Conservation (phyloP, 2,329 filamentous ascomycete genomes). For the Calonectria leucothoes region DNA sequence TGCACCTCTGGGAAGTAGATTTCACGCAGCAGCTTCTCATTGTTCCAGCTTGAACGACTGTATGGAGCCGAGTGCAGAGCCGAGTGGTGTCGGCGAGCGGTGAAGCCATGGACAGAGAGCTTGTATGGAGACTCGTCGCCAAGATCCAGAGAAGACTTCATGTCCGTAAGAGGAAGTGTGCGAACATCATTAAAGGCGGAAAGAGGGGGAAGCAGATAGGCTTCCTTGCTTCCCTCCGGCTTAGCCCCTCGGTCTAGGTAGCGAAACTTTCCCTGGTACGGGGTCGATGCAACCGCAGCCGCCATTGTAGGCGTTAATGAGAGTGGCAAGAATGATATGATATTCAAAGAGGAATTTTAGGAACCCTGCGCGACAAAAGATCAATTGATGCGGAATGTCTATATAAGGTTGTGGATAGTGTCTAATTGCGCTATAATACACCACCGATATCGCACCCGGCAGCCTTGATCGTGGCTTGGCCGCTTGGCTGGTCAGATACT, state of each 20-base stretch:
- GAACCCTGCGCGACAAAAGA: background rate
- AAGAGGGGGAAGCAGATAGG: background rate
- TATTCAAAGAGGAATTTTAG: background rate
- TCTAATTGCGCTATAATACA: background rate
- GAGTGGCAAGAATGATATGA: too few species aligned
- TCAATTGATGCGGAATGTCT: background rate
- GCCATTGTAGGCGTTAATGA: background rate
- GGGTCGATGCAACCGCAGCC: background rate
- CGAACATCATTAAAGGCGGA: background rate
- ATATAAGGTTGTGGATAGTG: background rate
- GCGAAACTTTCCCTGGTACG: background rate
- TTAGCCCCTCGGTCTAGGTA: background rate
- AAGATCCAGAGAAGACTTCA: background rate
- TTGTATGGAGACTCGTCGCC: background rate
- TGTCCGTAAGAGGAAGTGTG: background rate
- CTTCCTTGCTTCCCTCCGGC: background rate
- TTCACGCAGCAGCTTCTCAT: background rate
- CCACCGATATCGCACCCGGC: background rate
- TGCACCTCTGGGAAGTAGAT: background rate
- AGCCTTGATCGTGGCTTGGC: background rate
- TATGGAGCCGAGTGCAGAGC: background rate
- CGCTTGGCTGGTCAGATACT: background rate
- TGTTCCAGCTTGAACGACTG: background rate
- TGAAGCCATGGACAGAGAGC: background rate
- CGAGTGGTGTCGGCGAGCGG: background rate